Evolutionary conservation across 2,329 filamentous ascomycete genomes (phyloP).

Genomic region (Sporothrix globosa): DNA sequence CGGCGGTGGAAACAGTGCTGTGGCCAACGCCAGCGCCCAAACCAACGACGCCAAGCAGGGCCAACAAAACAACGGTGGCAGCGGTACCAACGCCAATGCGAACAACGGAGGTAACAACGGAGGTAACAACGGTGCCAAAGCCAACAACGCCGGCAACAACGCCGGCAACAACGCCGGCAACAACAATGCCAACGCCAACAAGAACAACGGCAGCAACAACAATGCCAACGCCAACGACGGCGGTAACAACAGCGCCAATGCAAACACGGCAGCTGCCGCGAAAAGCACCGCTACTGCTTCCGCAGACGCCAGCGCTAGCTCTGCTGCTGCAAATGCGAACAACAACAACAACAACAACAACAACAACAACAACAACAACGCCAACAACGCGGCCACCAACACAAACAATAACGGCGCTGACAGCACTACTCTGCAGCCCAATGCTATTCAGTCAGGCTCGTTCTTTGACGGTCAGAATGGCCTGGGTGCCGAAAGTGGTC

Average conservation of each 20-base stretch:
- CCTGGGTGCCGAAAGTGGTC: slow-evolving; percentile 41
- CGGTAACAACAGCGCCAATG: slow-evolving; percentile 22
- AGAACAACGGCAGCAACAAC: slow-evolving; percentile 8
- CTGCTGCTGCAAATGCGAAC: slow-evolving; percentile 9
- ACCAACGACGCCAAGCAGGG: slow-evolving; percentile 11
- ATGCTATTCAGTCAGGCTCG: slow-evolving; percentile 45
- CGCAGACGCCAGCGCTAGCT: neutral
- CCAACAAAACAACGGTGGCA: neutral
- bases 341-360: neutral
- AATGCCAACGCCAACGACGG: slow-evolving; percentile 27
- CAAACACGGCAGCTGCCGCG: slow-evolving; percentile 7
- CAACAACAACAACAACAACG: slow-evolving; percentile 50
- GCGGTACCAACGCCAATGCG: neutral
- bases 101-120: neutral
- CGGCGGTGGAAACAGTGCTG: slow-evolving; percentile 17
- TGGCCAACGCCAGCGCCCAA: neutral
- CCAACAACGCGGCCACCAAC: slow-evolving; percentile 51
- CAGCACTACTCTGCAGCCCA: slow-evolving; percentile 37
- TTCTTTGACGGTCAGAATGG: slow-evolving; percentile 43
- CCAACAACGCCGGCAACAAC: neutral
- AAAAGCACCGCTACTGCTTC: slow-evolving; percentile 21
- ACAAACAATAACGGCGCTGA: slow-evolving; percentile 44
- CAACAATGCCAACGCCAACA: too few species aligned
- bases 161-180: slow-evolving; percentile 4
- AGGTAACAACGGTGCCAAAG: neutral